These are phyloP conservation scores for Amorphotheca resinae DNA, from an alignment of 495 filamentous ascomycete genomes.

Conservation along the genomic window DNA sequence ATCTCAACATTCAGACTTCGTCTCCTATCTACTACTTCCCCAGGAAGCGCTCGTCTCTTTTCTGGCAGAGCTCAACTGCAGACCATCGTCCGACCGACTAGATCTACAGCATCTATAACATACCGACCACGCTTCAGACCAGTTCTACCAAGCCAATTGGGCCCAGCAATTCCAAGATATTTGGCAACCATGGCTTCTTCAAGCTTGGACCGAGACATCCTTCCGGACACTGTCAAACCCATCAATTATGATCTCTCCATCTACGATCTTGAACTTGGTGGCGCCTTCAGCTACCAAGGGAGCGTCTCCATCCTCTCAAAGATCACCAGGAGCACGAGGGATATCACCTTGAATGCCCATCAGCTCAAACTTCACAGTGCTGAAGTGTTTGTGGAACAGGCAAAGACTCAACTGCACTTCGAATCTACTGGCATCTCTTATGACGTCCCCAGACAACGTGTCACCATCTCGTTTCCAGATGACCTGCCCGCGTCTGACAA, in stretches of 20 bases:
- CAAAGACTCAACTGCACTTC: slow-evolving; percentile 36
- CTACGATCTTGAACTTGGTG: slow-evolving; percentile 59
- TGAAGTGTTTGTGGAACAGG: slow-evolving; percentile 30
- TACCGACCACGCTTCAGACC: background rate
- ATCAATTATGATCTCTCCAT: slow-evolving; percentile 76
- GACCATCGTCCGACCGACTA: background rate
- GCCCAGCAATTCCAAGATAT: background rate
- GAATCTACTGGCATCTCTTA: slow-evolving; percentile 51
- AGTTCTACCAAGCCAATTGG: background rate
- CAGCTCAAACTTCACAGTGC: slow-evolving; percentile 49
- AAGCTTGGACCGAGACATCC: slow-evolving; percentile 41
- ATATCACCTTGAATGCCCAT: slow-evolving; percentile 64
- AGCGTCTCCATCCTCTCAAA: slow-evolving; percentile 48
- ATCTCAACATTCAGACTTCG: background rate
- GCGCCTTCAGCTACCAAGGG: slow-evolving; percentile 72
- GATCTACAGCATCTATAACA: background rate
- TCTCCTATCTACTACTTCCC: background rate
- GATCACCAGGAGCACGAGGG: slow-evolving; percentile 47
- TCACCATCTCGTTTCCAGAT: background rate
- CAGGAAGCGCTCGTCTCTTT: background rate
- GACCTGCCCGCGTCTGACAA: slow-evolving; percentile 39
- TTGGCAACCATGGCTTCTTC: slow-evolving; percentile 19
- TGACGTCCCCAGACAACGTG: slow-evolving; percentile 58
- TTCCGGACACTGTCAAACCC: slow-evolving; percentile 59
- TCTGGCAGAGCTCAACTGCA: background rate